Evolutionary conservation across 805 yeast genomes (phyloP).

Genomic region (Cyberlindnera lachancei): DNA sequence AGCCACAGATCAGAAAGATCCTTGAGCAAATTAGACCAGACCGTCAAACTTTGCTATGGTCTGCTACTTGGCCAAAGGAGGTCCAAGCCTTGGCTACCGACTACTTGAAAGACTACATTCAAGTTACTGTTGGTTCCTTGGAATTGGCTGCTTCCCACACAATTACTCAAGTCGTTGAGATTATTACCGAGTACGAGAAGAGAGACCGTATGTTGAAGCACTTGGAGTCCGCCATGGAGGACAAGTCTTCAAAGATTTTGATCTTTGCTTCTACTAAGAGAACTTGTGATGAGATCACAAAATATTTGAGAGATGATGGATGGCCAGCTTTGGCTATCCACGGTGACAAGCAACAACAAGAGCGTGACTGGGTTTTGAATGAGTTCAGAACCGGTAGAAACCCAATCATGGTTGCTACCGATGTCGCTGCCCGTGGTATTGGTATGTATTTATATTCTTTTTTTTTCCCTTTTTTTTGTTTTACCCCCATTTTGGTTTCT

Average conservation of each 20-base stretch:
- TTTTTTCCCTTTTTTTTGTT: constrained; percentile 3
- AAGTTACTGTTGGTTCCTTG: constrained; percentile 92
- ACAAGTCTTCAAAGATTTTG: constrained; percentile 67
- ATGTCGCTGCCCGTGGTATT: constrained; percentile 99
- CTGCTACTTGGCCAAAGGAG: constrained; percentile 99
- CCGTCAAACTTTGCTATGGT: constrained; percentile 99
- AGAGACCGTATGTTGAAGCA: constrained; percentile 83
- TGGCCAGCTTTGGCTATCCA: constrained; percentile 99
- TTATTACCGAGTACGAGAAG: constrained; percentile 86
- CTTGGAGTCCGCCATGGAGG: constrained; percentile 70
- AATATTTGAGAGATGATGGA: constrained; percentile 88
- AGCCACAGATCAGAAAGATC: constrained; percentile 98
- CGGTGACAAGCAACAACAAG: constrained; percentile 96
- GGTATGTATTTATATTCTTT: constrained; percentile 56
- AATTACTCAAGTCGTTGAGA: constrained; percentile 89
- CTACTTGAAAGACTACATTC: constrained; percentile 87
- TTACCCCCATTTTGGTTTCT: constrained; percentile 1
- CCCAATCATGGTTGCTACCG: constrained; percentile 98
- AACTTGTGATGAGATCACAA: constrained; percentile 92
- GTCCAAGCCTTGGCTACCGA: constrained; percentile 91
- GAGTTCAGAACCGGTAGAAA: constrained; percentile 91
- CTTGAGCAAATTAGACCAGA: constrained; percentile 98
- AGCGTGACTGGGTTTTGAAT: constrained; percentile 96
- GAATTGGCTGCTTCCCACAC: constrained; percentile 96
- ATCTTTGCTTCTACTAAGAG: constrained; percentile 96